Evolutionary conservation across 2,329 filamentous ascomycete species (phyloP).

Genomic region (Emmonsia crescens): DNA sequence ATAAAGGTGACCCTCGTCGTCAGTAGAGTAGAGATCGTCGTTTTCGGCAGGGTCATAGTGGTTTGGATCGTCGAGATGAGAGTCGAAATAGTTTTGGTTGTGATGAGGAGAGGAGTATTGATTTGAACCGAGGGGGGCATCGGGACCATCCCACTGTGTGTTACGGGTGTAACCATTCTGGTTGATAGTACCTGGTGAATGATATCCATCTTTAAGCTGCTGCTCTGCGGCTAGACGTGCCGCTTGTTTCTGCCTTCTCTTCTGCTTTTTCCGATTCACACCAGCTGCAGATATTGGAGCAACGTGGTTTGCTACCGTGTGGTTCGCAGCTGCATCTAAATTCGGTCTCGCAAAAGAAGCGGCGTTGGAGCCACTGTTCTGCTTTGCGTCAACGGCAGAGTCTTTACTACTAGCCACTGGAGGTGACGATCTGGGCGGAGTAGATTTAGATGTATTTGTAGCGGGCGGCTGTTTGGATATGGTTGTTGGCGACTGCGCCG

Average conservation of each 20-base stretch:
- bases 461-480: constrained; percentile 6
- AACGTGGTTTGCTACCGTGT: constrained; percentile 1
- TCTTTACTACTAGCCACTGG: constrained; percentile 4
- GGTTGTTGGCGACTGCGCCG: constrained; percentile 9
- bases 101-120: constrained; percentile 18
- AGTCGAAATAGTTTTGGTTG: constrained; percentile 20
- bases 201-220: constrained; percentile 26
- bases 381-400: neutral
- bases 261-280: constrained; percentile 91
- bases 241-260: constrained; percentile 74
- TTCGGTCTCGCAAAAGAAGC: constrained; percentile 16
- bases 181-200: constrained; percentile 17
- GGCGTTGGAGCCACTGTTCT: constrained; percentile 19
- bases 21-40: constrained; percentile 46
- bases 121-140: neutral
- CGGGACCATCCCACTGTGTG: constrained; percentile 9
- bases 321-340: neutral
- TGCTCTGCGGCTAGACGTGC: constrained; percentile 55
- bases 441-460: constrained; percentile 7
- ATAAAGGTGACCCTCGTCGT: constrained; percentile 38
- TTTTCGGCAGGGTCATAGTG: constrained; percentile 40
- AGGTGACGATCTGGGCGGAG: constrained; percentile 3
- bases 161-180: constrained; percentile 27
- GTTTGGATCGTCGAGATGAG: constrained; percentile 24
- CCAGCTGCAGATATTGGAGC: neutral